phyloP scores from a whole-genome alignment of 176 grass and related monocot genomes.

The Cenchrus fungigraminus region DNA sequence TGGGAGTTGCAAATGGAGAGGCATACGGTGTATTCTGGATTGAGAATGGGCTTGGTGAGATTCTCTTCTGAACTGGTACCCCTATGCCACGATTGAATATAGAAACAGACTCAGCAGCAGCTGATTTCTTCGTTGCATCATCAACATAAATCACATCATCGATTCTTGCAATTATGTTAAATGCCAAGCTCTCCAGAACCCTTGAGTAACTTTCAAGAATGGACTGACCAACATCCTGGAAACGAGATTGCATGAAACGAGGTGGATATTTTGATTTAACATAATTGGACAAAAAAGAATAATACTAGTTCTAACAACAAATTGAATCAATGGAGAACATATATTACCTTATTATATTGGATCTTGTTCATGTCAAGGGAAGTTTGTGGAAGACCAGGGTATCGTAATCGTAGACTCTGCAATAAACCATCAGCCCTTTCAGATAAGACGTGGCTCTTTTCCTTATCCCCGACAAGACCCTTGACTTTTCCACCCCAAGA shows the following conservation, averaged over 20 bases:
- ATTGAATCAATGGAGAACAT: not conserved
- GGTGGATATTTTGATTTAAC: conserved; percentile 10
- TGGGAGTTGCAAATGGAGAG: conserved; percentile 87
- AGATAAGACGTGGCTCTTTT: conserved; percentile 65
- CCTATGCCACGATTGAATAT: conserved; percentile 77
- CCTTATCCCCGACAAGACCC: conserved; percentile 69
- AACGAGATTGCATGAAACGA: conserved; percentile 35
- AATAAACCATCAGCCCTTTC: conserved; percentile 83
- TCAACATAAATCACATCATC: conserved; percentile 95
- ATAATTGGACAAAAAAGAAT: not conserved
- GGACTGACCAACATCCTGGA: conserved; percentile 93
- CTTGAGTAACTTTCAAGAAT: conserved; percentile 98
- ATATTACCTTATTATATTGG: conserved; percentile 94
- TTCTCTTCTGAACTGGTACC: conserved; percentile 79
- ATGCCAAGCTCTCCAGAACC: conserved; percentile 92
- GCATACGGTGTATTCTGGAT: conserved; percentile 81
- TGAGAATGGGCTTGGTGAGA: conserved; percentile 87
- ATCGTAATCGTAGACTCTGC: conserved; percentile 84
- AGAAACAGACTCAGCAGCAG: conserved; percentile 55
- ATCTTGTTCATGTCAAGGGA: conserved; percentile 98
- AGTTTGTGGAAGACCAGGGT: conserved; percentile 88
- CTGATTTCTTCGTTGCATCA: conserved; percentile 76
- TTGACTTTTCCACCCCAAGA: conserved; percentile 94
- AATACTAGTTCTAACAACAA: not conserved
- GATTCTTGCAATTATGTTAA: conserved; percentile 91